Base-by-base conservation (phyloP, 768 basidiomycete genomes). In the Mycena kentingensis region DNA sequence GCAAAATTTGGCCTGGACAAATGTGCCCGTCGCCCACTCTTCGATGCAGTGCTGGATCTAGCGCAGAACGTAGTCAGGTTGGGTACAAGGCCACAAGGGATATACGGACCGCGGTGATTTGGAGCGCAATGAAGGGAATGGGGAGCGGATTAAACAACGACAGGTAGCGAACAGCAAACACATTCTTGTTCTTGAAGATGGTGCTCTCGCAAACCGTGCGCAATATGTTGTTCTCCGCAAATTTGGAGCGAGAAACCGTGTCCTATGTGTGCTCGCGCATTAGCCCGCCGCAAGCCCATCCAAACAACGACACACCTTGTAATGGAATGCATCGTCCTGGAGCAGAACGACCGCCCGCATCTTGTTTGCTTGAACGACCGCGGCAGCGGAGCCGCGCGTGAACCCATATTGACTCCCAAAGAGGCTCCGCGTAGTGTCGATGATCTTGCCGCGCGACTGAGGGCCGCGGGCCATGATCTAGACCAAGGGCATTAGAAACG, bases 151-250 rank as follows among this genome's bases (percentile, higher is more conserved):
- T 42, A 44, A 55, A 55, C 25, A 19, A 21, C 6, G 19, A 3
- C 5, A 28, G 36, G 21, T 38, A 51, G 10, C 36, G 3, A 11
- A 41, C 28, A 18, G 42, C 54, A 6, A 51, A 3, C 7, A 47
- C 31, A 5, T 34, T 21, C 16, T 22, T 28, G n/a, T 37, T n/a
- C 2, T 24, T 15, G 49, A 55, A 55, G 2, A 12, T 28, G 8
- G 41, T 32, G 12, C 34, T 27, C 3, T 34, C 13, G 4, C 54
- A 49, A 25, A 13, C 44, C 2, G 8, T 0, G 0, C 12, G 10
- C 11, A 55, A 22, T 22, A 54, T 54, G 6, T 19, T 44, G 27
- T 55, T 55, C 26, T 46, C 53, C 4, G 12, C 53, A n/a, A 19
- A 55, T 10, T 48, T 48, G 3, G 5, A 10, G 10, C 32, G 34